A percentile compares a stretch with the other conserved stretches of the same genome.
Conservation (phyloP, 164 flowering plant genomes). For the Cinnamomum micranthum region DNA sequence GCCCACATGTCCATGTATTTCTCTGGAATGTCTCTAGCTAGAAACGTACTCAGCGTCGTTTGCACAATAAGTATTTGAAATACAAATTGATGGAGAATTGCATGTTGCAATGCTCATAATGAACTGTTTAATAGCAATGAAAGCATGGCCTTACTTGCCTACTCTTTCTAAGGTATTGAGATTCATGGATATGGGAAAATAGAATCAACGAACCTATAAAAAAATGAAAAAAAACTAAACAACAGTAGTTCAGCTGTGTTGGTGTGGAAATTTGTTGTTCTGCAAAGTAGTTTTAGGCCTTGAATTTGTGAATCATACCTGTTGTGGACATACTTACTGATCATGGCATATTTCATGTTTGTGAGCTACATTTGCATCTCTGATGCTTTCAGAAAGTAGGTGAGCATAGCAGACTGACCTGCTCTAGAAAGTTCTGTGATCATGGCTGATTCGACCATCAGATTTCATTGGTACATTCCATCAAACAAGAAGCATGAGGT, state of each 20-base stretch:
- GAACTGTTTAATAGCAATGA: neutral
- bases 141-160: constrained; percentile 8
- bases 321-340: neutral
- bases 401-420: neutral
- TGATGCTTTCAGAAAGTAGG: neutral
- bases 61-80: neutral
- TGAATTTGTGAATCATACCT: neutral
- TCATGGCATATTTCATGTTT: constrained; percentile 3
- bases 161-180: constrained; percentile 4
- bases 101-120: neutral
- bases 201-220: no score
- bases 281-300: neutral
- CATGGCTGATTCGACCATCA: constrained; percentile 4
- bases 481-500: neutral
- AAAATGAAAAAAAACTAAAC: neutral
- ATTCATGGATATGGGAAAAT: neutral
- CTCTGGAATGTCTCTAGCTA: neutral
- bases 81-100: constrained; percentile 3
- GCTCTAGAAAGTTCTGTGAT: neutral
- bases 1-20: constrained; percentile 6
- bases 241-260: constrained; percentile 1
- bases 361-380: neutral
- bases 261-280: neutral
- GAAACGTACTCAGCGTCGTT: neutral
- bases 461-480: constrained; percentile 6